A percentile compares a stretch with the other conserved stretches of the same genome.
Conservation (phyloP, 768 basidiomycete genomes). For the Termitomyces sp. region DNA sequence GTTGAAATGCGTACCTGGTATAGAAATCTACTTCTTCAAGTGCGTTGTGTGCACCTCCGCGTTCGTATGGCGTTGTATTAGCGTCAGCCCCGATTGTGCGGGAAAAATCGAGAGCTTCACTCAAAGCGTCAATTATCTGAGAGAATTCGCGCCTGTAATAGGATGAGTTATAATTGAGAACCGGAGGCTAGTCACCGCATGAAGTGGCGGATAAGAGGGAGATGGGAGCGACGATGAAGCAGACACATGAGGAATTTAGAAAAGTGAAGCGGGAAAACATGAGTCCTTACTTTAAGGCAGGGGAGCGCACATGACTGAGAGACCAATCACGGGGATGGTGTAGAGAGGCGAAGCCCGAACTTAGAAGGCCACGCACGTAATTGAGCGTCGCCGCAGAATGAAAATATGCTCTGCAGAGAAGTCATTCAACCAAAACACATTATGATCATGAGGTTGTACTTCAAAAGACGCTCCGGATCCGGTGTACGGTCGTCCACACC, state of each 20-base stretch:
- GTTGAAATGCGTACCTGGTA: conserved; percentile 53
- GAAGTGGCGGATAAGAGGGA: not conserved
- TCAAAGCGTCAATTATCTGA: conserved; percentile 73
- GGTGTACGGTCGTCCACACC: conserved; percentile 77
- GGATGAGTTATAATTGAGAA: not conserved
- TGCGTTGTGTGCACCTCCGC: conserved; percentile 62
- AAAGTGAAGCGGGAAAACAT: not conserved
- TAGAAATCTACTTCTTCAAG: conserved; percentile 92
- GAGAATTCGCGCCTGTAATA: conserved; percentile 70
- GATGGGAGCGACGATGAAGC: not conserved
- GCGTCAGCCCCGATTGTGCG: conserved; percentile 73
- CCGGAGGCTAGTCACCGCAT: not conserved
- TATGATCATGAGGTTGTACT: conserved; percentile 31
- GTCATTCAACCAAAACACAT: not conserved
- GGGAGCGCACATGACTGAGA: conserved; percentile 83
- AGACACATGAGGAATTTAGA: not conserved
- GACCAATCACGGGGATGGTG: conserved; percentile 92
- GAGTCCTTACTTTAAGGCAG: conserved; percentile 52
- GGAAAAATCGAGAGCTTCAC: conserved; percentile 92
- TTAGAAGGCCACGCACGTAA: conserved; percentile 81
- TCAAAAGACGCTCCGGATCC: conserved; percentile 84
- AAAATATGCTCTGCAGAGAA: conserved; percentile 78
- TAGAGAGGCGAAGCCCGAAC: conserved; percentile 90
- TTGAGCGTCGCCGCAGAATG: conserved; percentile 93
- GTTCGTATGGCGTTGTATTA: conserved; percentile 50